Conservation (phyloP, 768 basidiomycete species). For the Multifurca ochricompacta region DNA sequence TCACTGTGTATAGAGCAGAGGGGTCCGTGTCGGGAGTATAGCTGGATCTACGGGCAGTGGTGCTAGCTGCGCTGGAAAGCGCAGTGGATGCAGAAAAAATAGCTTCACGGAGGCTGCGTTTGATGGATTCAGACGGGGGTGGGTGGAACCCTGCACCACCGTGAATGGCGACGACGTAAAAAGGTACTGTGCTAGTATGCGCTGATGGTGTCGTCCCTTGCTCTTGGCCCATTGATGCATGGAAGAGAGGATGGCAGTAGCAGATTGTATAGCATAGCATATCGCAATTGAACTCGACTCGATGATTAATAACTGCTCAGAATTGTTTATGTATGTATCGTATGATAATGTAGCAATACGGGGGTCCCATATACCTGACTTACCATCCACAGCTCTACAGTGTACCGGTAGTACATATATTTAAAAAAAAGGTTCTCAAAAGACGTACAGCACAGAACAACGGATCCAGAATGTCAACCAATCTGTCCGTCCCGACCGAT, state of each 20-base stretch:
- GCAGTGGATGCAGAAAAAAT: slow-evolving; percentile 36
- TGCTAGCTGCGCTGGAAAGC: not conserved
- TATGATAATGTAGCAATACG: slow-evolving; percentile 14
- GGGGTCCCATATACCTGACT: not conserved
- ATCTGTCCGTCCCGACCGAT: not conserved
- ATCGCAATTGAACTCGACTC: not conserved
- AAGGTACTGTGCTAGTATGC: not conserved
- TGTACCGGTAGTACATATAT: no score
- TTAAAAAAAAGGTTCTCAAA: not conserved
- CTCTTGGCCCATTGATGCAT: not conserved
- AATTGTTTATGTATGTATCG: not conserved
- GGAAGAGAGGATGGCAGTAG: not conserved
- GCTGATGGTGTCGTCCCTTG: not conserved
- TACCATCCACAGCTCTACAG: not conserved
- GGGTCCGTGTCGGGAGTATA: not conserved
- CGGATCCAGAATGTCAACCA: not conserved
- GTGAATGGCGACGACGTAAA: slow-evolving; percentile 50
- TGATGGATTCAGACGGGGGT: slow-evolving; percentile 31
- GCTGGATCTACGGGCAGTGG: not conserved
- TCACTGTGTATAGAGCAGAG: slow-evolving; percentile 4
- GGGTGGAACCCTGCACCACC: slow-evolving; percentile 72
- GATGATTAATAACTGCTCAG: slow-evolving; percentile 3
- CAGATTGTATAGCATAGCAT: not conserved
- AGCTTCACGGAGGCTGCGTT: slow-evolving; percentile 47
- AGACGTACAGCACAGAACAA: slow-evolving; percentile 1